A percentile compares a stretch with the other conserved stretches of the same genome.
These are phyloP conservation scores for Fusarium sp. DNA, from an alignment of 2,329 filamentous ascomycete species.

Conservation along the genomic window DNA sequence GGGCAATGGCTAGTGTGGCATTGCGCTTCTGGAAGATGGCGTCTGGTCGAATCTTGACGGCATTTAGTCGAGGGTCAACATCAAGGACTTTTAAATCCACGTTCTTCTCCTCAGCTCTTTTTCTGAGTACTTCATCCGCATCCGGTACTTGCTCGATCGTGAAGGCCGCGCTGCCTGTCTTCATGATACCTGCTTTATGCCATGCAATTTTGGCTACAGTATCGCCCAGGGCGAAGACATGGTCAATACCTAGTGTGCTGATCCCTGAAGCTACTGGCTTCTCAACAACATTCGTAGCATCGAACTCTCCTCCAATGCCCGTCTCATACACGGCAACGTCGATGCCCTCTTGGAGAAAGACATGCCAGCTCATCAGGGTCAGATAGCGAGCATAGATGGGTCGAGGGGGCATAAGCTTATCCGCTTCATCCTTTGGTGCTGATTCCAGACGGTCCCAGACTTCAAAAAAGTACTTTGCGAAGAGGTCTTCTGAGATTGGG, in stretches of 20 bases:
- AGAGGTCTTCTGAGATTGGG: constrained; percentile 68
- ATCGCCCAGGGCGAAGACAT: constrained; percentile 70
- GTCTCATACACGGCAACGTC: constrained; percentile 74
- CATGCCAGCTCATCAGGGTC: constrained; percentile 74
- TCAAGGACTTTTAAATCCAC: constrained; percentile 60
- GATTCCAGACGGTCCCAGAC: constrained; percentile 69
- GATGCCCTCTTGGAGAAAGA: constrained; percentile 71
- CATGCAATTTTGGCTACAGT: constrained; percentile 75
- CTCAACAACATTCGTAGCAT: constrained; percentile 74
- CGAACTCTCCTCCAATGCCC: constrained; percentile 74
- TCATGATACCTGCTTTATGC: constrained; percentile 81
- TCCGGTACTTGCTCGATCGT: constrained; percentile 63
- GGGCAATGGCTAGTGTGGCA: constrained; percentile 62
- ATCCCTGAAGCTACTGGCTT: constrained; percentile 69
- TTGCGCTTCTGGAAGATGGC: constrained; percentile 70
- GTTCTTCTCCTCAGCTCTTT: constrained; percentile 64
- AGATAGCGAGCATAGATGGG: constrained; percentile 71
- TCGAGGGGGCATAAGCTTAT: constrained; percentile 54
- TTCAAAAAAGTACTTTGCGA: constrained; percentile 75
- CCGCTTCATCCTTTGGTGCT: constrained; percentile 47
- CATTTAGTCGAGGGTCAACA: constrained; percentile 58
- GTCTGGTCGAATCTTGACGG: constrained; percentile 62
- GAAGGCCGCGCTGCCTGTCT: constrained; percentile 67
- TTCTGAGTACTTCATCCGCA: constrained; percentile 58
- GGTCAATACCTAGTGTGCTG: constrained; percentile 75